Evolutionary conservation across 345 rosid genomes (phyloP), one percentile per base, ranked within the genome.

Genomic region (Boechera divaricarpa): DNA sequence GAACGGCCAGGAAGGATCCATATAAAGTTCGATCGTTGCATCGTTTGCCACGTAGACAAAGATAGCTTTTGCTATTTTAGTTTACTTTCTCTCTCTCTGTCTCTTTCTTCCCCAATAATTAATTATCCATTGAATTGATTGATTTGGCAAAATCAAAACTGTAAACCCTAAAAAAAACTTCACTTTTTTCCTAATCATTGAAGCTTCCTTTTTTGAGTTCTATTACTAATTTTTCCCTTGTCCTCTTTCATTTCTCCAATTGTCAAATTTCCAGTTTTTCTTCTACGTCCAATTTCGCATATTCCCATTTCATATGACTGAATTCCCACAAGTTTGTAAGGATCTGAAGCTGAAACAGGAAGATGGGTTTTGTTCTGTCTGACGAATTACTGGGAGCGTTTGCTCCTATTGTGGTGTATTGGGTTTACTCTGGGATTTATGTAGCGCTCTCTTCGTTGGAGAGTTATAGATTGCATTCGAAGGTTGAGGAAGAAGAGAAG

Each of bases 311-410:
- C 38, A 41, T 55, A 41, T 54, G 63, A 55, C 31, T 55, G 49
- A 67, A 10, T 51, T 24, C 26, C n/a, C 38, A 24, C 39, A 29
- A 55, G n/a, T n/a, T 38, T 15, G 18, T 8, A 49, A 52, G 44
- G 61, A 36, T 36, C 60, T 53, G 47, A 64, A 47, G 36, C 10
- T 38, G 51, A 39, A 7, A 5, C 16, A n/a, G 42, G 39, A 42
- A 55, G 16, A 85, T 86, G 92, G 88, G 73, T 67, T 84, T 83
- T 70, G 72, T 69, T 75, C 47, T 83, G 36, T 87, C 97, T 15
- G 89, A 92, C 75, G 96, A 92, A 52, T 18, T 87, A 76, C 29
- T 92, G 61, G 88, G 94, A n/a, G 87, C 90, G 57, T 78, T 92
- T 49, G 83, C 63, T 8, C 97, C 97, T 5, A 83, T 92, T 28